Evolutionary conservation across 2,329 filamentous ascomycete genomes (phyloP).

Genomic region (Lithohypha guttulata): DNA sequence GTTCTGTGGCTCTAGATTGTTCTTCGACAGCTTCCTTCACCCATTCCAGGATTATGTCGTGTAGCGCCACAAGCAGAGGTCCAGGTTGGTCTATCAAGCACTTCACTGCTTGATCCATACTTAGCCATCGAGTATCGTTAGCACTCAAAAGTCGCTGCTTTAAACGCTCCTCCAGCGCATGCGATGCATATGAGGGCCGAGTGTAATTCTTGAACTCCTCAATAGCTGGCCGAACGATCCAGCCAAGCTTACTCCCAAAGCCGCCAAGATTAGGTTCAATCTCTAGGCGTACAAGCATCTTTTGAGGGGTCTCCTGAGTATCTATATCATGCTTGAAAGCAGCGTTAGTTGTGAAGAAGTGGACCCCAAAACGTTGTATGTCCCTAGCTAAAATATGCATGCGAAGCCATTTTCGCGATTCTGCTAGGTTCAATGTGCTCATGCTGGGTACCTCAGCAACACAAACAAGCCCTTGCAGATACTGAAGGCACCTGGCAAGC

Average conservation of each 20-base stretch:
- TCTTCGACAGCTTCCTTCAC: conserved; percentile 10
- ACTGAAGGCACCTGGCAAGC: conserved; percentile 31
- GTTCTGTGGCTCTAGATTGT: conserved; percentile 2
- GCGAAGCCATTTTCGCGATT: conserved; percentile 9
- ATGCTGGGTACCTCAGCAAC: neutral
- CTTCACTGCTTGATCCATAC: conserved; percentile 16
- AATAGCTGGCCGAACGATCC: conserved; percentile 19
- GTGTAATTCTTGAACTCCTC: conserved; percentile 20
- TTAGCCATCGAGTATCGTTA: conserved; percentile 15
- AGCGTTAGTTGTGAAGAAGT: conserved; percentile 15
- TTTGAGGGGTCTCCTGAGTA: conserved; percentile 9
- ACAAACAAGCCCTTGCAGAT: conserved; percentile 11
- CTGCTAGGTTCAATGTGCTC: neutral
- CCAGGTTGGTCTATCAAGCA: conserved; percentile 16
- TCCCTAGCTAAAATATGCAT: conserved; percentile 17
- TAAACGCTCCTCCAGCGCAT: conserved; percentile 14
- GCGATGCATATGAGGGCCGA: conserved; percentile 16
- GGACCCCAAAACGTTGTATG: conserved; percentile 14
- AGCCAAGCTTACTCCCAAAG: conserved; percentile 12
- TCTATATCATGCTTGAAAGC: conserved; percentile 10
- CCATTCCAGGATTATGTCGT: conserved; percentile 16
- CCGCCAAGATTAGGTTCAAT: conserved; percentile 14
- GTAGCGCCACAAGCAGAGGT: conserved; percentile 15
- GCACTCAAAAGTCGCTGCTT: conserved; percentile 17
- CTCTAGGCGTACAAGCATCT: conserved; percentile 19